A percentile compares a stretch with the other conserved stretches of the same genome.
phyloP scores from a whole-genome alignment of 2,329 filamentous ascomycete species.

The Fusarium sp. region DNA sequence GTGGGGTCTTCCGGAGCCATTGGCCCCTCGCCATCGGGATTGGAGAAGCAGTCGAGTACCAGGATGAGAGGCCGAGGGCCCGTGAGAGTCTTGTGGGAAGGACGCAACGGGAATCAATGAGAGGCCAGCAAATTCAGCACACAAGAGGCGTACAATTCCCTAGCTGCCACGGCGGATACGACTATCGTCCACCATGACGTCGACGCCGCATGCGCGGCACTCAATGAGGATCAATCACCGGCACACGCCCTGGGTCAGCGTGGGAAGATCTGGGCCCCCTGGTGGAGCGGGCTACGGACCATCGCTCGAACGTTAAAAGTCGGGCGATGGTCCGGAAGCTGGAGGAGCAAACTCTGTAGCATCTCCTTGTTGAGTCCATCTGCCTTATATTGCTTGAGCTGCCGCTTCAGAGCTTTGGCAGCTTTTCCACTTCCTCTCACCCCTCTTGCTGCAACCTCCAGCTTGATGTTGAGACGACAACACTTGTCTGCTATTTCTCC shows the following conservation, averaged over 20 bases:
- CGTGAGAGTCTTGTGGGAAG: constrained; percentile 25
- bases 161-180: constrained; percentile 31
- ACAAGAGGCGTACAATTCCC: constrained; percentile 30
- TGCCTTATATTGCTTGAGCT: constrained; percentile 34
- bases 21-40: constrained; percentile 20
- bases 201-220: constrained; percentile 37
- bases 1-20: constrained; percentile 30
- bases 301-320: constrained; percentile 40
- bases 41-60: constrained; percentile 15
- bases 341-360: constrained; percentile 32
- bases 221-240: constrained; percentile 36
- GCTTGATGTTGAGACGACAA: constrained; percentile 42
- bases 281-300: constrained; percentile 39
- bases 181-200: constrained; percentile 41
- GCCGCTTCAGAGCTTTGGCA: constrained; percentile 8
- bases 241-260: constrained; percentile 36
- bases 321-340: constrained; percentile 42
- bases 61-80: constrained; percentile 27
- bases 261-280: constrained; percentile 34
- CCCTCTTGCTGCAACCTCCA: constrained; percentile 19
- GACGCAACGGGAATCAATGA: constrained; percentile 32
- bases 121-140: constrained; percentile 26
- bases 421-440: constrained; percentile 26
- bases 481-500: constrained; percentile 42
- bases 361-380: constrained; percentile 5